phyloP scores from a whole-genome alignment of 1,284 basidiomycete species.

The Ganoderma lucidum region DNA sequence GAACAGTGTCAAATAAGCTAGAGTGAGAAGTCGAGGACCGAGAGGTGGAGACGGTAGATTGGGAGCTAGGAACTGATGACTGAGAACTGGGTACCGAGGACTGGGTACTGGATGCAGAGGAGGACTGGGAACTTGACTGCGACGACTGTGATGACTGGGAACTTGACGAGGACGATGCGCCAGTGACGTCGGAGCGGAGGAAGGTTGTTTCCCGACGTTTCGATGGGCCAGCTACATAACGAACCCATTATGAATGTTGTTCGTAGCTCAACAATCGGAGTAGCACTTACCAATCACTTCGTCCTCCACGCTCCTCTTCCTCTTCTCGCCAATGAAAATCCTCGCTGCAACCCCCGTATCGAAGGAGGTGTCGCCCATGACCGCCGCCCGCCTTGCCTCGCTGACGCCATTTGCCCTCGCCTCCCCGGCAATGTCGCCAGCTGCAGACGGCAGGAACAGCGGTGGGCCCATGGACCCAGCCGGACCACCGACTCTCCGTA shows the following conservation, averaged over 20 bases:
- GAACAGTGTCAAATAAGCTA: constrained; percentile 17
- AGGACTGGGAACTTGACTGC: constrained; percentile 22
- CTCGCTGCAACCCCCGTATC: constrained; percentile 31
- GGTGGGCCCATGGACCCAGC: constrained; percentile 28
- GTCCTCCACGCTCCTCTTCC: constrained; percentile 32
- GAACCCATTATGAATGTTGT: neutral
- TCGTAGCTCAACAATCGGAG: neutral
- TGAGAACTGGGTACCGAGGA: constrained; percentile 18
- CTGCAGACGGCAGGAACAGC: constrained; percentile 23
- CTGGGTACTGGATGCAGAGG: constrained; percentile 21
- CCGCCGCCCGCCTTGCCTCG: constrained; percentile 30
- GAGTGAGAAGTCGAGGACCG: constrained; percentile 18
- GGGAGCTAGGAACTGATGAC: constrained; percentile 14
- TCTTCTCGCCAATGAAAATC: constrained; percentile 36
- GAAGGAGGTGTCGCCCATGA: constrained; percentile 34
- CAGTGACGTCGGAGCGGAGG: constrained; percentile 17
- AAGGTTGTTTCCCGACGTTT: constrained; percentile 29
- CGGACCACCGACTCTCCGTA: constrained; percentile 56
- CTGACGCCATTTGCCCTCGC: constrained; percentile 24
- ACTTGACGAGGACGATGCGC: constrained; percentile 20
- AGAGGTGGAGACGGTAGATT: constrained; percentile 11
- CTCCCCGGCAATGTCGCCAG: constrained; percentile 25
- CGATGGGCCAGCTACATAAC: constrained; percentile 22
- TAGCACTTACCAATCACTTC: constrained; percentile 25
- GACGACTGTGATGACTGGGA: constrained; percentile 22